Percentiles rank a stretch among this genome's conserved stretches.
Evolutionary conservation across 768 basidiomycete genomes (phyloP).

Genomic region (Rhodotorula taiwanensis): DNA sequence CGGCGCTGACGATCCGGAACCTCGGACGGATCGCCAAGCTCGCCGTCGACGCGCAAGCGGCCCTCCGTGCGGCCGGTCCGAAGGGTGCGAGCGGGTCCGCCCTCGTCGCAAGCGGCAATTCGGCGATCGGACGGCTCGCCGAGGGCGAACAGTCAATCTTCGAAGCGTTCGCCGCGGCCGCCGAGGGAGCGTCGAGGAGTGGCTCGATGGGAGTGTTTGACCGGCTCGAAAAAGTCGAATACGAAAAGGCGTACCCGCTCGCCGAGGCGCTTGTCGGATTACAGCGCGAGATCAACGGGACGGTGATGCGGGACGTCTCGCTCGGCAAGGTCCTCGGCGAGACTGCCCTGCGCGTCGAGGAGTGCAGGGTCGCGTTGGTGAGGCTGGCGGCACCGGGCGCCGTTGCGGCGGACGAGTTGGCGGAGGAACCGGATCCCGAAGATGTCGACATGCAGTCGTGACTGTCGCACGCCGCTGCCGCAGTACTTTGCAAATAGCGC

Average conservation of each 20-base stretch:
- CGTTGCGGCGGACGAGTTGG: neutral
- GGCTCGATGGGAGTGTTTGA: constrained; percentile 9
- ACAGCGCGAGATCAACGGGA: constrained; percentile 11
- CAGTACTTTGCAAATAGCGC: no score
- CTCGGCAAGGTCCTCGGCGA: constrained; percentile 32
- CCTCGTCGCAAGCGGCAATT: constrained; percentile 15
- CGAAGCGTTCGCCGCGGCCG: constrained; percentile 29
- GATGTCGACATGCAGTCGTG: constrained; percentile 3
- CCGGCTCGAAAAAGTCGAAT: constrained; percentile 33
- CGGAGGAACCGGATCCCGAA: neutral
- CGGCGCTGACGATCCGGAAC: constrained; percentile 33
- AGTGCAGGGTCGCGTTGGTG: neutral
- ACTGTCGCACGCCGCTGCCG: no score
- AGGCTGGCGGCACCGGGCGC: neutral
- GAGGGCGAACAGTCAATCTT: constrained; percentile 31
- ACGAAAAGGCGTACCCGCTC: constrained; percentile 1
- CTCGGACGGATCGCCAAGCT: constrained; percentile 24
- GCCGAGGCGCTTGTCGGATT: constrained; percentile 22
- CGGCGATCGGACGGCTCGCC: constrained; percentile 19
- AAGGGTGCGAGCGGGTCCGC: constrained; percentile 2
- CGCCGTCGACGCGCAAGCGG: constrained; percentile 4
- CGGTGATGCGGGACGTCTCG: constrained; percentile 25
- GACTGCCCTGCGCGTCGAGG: constrained; percentile 13
- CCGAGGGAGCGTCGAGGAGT: constrained; percentile 5
- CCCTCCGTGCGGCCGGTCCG: neutral